phyloP scores from a whole-genome alignment of 1,284 basidiomycete genomes.

The Marasmius sp. region DNA sequence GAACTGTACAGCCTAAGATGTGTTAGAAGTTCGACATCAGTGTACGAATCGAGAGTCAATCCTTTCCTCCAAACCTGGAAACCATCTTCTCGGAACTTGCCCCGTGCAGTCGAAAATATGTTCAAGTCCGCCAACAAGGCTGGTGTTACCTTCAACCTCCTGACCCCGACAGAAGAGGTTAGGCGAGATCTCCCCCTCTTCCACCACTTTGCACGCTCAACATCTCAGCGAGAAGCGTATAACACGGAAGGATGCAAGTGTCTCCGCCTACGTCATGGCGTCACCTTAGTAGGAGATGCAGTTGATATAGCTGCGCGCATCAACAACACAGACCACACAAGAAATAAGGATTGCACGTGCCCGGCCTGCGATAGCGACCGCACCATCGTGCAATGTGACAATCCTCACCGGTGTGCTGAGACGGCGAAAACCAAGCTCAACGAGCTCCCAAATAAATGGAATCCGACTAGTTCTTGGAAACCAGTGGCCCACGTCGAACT shows the following conservation, averaged over 20 bases:
- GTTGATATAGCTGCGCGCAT: background rate
- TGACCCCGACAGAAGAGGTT: conserved; percentile 3
- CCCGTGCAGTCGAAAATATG: background rate
- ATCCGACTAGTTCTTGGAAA: background rate
- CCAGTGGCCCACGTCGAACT: background rate
- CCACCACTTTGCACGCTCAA: conserved; percentile 17
- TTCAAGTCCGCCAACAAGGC: background rate
- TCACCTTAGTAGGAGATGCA: background rate
- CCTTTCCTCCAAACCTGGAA: conserved; percentile 4
- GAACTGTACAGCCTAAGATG: background rate
- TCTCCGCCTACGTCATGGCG: background rate
- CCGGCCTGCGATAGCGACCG: background rate
- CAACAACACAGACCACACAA: background rate
- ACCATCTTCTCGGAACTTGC: background rate
- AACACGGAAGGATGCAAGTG: background rate
- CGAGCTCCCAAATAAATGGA: background rate
- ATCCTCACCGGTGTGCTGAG: no score
- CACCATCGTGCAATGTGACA: background rate
- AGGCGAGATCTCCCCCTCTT: conserved; percentile 20
- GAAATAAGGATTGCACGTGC: background rate
- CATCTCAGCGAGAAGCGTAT: background rate
- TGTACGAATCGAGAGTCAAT: background rate
- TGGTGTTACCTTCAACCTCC: conserved; percentile 7
- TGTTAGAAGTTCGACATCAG: background rate
- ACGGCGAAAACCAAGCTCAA: background rate